phyloP scores from a whole-genome alignment of 2,329 filamentous ascomycete genomes.

The Diaporthe humulicola region DNA sequence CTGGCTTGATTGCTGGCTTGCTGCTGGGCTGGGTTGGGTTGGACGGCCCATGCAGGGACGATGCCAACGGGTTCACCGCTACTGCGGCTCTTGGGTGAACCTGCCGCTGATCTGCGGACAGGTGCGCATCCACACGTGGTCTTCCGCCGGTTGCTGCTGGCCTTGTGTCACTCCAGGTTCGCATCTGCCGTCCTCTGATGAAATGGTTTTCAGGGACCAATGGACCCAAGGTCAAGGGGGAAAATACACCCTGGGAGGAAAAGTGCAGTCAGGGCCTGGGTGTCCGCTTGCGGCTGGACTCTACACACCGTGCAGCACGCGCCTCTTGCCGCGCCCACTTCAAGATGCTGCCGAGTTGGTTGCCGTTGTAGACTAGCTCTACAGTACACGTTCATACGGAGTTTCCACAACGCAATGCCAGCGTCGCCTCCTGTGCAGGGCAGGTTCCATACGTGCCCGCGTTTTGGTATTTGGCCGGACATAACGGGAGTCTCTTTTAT shows the following conservation, averaged over 20 bases:
- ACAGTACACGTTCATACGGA: background rate
- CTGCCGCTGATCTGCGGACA: constrained; percentile 33
- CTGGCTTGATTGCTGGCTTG: background rate
- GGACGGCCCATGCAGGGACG: constrained; percentile 19
- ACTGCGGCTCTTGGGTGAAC: constrained; percentile 29
- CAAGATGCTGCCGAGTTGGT: constrained; percentile 1
- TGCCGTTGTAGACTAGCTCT: background rate
- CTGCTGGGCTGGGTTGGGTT: background rate
- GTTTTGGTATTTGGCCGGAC: background rate
- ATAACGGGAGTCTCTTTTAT: constrained; percentile 8
- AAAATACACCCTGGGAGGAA: background rate
- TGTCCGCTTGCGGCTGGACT: constrained; percentile 6
- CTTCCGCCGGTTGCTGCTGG: constrained; percentile 4
- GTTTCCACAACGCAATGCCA: background rate
- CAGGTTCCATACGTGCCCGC: background rate
- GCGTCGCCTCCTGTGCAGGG: constrained; percentile 1
- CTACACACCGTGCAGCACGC: constrained; percentile 8
- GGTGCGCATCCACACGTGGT: constrained; percentile 35
- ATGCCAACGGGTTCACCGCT: constrained; percentile 30
- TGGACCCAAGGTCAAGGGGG: background rate
- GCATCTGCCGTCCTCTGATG: background rate
- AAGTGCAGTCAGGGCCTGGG: background rate
- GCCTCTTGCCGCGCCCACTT: constrained; percentile 2
- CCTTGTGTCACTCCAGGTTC: constrained; percentile 30
- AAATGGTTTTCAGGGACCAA: background rate